A percentile compares a stretch with the other conserved stretches of the same genome.
Conservation (phyloP, 345 rosid genomes). For the Salix arbutifolia region DNA sequence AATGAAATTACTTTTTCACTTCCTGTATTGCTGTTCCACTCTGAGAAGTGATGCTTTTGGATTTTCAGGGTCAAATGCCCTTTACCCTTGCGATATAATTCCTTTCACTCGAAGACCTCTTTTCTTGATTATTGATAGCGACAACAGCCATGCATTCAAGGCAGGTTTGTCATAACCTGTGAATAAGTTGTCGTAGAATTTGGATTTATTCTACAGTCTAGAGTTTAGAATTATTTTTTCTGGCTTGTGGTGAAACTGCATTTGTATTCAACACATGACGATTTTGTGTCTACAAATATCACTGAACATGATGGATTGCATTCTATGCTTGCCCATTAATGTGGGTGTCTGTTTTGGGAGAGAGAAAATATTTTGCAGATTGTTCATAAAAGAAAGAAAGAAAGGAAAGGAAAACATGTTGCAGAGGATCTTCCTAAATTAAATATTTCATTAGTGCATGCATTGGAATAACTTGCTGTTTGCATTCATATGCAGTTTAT, state of each 20-base stretch:
- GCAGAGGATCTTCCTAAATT: not conserved
- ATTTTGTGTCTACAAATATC: not conserved
- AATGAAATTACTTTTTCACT: not conserved
- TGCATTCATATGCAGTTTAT: not conserved
- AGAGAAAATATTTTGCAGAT: not conserved
- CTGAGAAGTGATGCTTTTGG: slow-evolving; percentile 5
- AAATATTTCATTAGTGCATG: not conserved
- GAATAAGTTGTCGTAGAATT: slow-evolving; percentile 18
- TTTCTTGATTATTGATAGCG: slow-evolving; percentile 91
- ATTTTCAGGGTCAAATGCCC: slow-evolving; percentile 62
- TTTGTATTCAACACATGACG: not conserved
- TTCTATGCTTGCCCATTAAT: not conserved
- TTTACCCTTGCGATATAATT: slow-evolving; percentile 89
- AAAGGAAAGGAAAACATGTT: too few relatives aligned
- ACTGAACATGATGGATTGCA: not conserved
- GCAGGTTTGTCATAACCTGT: slow-evolving; percentile 98
- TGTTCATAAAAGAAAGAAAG: not conserved
- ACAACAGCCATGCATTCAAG: slow-evolving; percentile 99
- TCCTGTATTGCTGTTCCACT: not conserved
- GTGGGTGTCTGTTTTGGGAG: not conserved
- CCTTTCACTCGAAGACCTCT: slow-evolving; percentile 93
- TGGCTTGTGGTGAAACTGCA: not conserved
- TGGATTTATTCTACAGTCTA: not conserved
- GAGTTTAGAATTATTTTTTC: not conserved
- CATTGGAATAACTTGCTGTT: not conserved